Evolutionary conservation across 2,329 filamentous ascomycete genomes (phyloP), one percentile per base, ranked within the genome.

Genomic region (Mariannaea sp.): DNA sequence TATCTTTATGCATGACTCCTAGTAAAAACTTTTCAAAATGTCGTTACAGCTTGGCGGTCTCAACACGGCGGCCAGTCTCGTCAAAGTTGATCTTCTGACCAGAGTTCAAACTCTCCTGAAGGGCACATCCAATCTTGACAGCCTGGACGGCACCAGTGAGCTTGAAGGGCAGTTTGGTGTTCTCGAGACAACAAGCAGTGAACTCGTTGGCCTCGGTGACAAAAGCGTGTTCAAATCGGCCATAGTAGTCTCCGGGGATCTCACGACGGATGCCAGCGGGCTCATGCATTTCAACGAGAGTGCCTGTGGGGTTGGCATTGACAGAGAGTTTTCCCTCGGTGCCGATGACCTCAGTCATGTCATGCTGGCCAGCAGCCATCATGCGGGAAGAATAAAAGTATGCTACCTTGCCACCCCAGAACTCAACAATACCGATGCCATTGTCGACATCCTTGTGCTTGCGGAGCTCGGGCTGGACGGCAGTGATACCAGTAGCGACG

Each of bases 341-440:
- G 7, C 85, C 86, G 49, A 88, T 85, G 55, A 89, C 79, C 70
- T 88, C 84, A 0, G 85, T 87, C 63, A 78, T 81, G 64, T 88
- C 86, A 57, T 87, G 81, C 68, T 88, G 85, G 1, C 86, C 86
- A 0, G 82, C 80, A 0, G 85, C 83, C 81, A 88, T 88, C 82
- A 87, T 88, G n/a, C 85, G 77, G 3, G 76, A 81, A 26, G 77
- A 79, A 67, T 85, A 88, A 56, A 87, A 81, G 66, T 87, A 85
- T 3, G 84, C 85, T 40, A 89, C 81, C 66, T 82, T 81, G 48
- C 82, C 83, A 35, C 78, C 79, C 65, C 79, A 81, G 71, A 89
- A 89, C 70, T 89, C 85, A 7, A 88, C 81, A 7, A 88, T 72
- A 3, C 83, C 85, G 60, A 71, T 62, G 7, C 62, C 69, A 39